Percentiles rank a stretch among this genome's conserved stretches.
Evolutionary conservation across 441 rosid genomes (phyloP).

Genomic region (Croton setiger): DNA sequence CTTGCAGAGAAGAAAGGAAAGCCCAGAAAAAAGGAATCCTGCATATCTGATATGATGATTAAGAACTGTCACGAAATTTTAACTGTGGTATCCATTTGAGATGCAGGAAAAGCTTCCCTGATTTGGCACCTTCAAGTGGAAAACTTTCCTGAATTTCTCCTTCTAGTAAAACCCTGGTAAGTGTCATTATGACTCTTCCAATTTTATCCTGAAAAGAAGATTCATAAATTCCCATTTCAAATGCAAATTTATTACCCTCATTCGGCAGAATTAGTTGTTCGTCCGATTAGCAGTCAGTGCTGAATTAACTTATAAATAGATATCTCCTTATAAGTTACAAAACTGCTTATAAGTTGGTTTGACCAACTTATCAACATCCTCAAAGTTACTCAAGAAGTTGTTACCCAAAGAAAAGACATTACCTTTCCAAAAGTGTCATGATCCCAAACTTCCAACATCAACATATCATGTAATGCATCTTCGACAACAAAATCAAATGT

Average conservation of each 20-base stretch:
- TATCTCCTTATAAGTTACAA: no score
- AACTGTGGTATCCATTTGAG: slow-evolving; percentile 83
- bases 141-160: slow-evolving; percentile 68
- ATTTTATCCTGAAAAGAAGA: slow-evolving; percentile 59
- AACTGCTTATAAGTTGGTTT: no score
- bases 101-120: slow-evolving; percentile 59
- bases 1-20: neutral
- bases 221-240: neutral
- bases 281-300: no score
- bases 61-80: slow-evolving; percentile 46
- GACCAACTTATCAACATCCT: no score
- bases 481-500: slow-evolving; percentile 96
- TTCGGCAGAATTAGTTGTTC: no score
- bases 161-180: slow-evolving; percentile 40
- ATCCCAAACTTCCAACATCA: slow-evolving; percentile 87
- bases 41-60: neutral
- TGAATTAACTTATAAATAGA: no score
- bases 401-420: no score
- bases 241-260: no score
- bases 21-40: neutral
- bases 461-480: slow-evolving; percentile 96
- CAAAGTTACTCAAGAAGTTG: no score
- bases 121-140: slow-evolving; percentile 54
- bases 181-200: slow-evolving; percentile 54
- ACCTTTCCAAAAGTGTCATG: slow-evolving; percentile 98